Conservation (phyloP, 148 eudicot genomes). For the Selenicereus undatus region DNA sequence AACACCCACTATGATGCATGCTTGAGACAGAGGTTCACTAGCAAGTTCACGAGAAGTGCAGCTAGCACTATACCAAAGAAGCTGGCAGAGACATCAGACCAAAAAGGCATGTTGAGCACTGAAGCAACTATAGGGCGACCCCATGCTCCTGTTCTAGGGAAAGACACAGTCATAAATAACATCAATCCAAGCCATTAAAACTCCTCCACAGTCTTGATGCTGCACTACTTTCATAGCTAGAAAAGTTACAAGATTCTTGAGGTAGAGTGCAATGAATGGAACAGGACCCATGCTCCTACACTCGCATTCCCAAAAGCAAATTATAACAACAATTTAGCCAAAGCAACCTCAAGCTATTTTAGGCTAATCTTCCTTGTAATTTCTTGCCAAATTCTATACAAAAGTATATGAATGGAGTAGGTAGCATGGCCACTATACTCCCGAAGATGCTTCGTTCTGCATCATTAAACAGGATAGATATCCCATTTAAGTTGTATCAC, state of each 20-base stretch:
- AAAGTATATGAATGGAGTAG: background rate
- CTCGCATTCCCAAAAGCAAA: background rate
- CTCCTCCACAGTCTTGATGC: slow-evolving; percentile 60
- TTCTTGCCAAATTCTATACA: too few relatives aligned
- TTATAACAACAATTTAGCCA: background rate
- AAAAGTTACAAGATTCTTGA: slow-evolving; percentile 69
- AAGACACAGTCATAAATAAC: slow-evolving; percentile 94
- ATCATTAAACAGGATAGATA: background rate
- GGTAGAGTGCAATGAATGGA: slow-evolving; percentile 75
- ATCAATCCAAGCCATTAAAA: slow-evolving; percentile 95
- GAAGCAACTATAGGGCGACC: slow-evolving; percentile 87
- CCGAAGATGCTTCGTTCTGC: background rate
- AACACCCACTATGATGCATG: slow-evolving; percentile 63
- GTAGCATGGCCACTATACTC: background rate
- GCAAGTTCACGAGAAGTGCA: slow-evolving; percentile 78
- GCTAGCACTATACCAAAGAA: slow-evolving; percentile 87
- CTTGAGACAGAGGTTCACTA: slow-evolving; percentile 89
- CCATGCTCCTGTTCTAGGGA: slow-evolving; percentile 98
- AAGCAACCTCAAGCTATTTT: background rate
- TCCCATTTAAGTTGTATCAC: background rate
- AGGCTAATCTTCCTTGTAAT: background rate
- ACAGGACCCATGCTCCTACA: slow-evolving; percentile 93
- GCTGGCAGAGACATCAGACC: slow-evolving; percentile 74
- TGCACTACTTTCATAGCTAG: slow-evolving; percentile 46
- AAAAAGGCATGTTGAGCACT: slow-evolving; percentile 85